These are phyloP conservation scores for Garcia nutans DNA, from an alignment of 345 rosid species.

Conservation along the genomic window DNA sequence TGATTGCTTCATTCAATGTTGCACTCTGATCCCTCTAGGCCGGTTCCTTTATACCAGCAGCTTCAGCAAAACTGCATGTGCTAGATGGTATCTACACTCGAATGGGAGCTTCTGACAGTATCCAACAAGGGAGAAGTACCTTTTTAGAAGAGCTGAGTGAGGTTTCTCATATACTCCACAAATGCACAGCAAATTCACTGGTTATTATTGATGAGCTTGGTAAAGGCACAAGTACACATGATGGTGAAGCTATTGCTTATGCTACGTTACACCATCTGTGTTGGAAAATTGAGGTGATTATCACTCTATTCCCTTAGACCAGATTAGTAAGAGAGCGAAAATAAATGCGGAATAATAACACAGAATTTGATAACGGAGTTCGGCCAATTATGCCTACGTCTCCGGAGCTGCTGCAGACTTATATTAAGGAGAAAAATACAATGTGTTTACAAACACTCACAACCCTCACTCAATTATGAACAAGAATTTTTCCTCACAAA, in stretches of 20 bases:
- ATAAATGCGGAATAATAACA: too few relatives aligned
- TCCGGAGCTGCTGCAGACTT: too few relatives aligned
- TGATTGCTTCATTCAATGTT: slow-evolving; percentile 17
- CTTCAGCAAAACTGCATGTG: slow-evolving; percentile 68
- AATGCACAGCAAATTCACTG: slow-evolving; percentile 65
- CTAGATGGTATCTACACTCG: slow-evolving; percentile 84
- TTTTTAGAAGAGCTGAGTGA: slow-evolving; percentile 91
- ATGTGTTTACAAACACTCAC: too few relatives aligned
- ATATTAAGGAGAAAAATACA: too few relatives aligned
- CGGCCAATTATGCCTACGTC: too few relatives aligned
- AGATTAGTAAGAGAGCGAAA: too few relatives aligned
- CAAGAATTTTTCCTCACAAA: too few relatives aligned
- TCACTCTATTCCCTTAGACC: too few relatives aligned
- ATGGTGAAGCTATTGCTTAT: slow-evolving; percentile 90
- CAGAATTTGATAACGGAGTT: too few relatives aligned
- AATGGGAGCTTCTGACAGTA: slow-evolving; percentile 96
- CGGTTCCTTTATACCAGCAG: slow-evolving; percentile 97
- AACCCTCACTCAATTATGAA: too few relatives aligned
- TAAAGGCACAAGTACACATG: slow-evolving; percentile 94
- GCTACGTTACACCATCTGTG: slow-evolving; percentile 81
- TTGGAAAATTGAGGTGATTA: too few relatives aligned
- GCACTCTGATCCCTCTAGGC: slow-evolving; percentile 52
- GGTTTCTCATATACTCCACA: slow-evolving; percentile 67
- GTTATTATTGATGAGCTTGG: slow-evolving; percentile 96
- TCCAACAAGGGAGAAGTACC: slow-evolving; percentile 90